Evolutionary conservation across 164 flowering plant species (phyloP).

Genomic region (Buxus sempervirens): DNA sequence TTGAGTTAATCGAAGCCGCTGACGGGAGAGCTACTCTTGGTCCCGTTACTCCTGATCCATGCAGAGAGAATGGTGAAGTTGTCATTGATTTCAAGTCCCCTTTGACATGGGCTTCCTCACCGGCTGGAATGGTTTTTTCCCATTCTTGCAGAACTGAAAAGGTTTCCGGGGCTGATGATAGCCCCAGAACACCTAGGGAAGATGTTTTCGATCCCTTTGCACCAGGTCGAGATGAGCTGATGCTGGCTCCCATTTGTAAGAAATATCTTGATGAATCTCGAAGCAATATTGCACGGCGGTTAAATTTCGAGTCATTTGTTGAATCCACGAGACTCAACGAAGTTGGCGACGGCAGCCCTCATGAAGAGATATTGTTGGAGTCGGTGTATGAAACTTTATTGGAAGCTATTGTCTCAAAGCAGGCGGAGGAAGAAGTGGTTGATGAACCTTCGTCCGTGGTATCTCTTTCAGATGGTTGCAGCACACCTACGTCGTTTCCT

Average conservation of each 20-base stretch:
- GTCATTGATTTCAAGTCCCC: conserved; percentile 28
- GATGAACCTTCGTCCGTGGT: conserved; percentile 14
- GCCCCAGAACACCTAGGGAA: conserved; percentile 49
- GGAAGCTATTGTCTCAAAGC: conserved; percentile 38
- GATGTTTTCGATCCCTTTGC: conserved; percentile 73
- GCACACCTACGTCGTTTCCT: conserved; percentile 36
- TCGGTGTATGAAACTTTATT: conserved; percentile 38
- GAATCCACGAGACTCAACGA: not conserved
- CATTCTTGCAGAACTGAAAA: conserved; percentile 3
- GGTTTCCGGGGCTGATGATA: conserved; percentile 11
- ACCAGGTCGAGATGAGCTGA: conserved; percentile 54
- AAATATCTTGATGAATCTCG: conserved; percentile 27
- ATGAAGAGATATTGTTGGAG: conserved; percentile 45
- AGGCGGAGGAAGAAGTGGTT: conserved; percentile 33
- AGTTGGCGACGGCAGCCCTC: not conserved
- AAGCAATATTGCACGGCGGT: conserved; percentile 28
- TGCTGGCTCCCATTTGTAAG: conserved; percentile 48
- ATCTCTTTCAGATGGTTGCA: conserved; percentile 23
- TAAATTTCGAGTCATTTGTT: conserved; percentile 30
- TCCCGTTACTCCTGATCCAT: conserved; percentile 40
- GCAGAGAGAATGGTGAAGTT: conserved; percentile 31
- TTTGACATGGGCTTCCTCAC: conserved; percentile 21
- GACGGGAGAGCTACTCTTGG: conserved; percentile 16
- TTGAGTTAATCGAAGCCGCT: conserved; percentile 4
- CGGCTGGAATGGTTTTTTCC: not conserved